phyloP scores from a whole-genome alignment of 352 stramenopile genomes.

The Blastocystis hominis region DNA sequence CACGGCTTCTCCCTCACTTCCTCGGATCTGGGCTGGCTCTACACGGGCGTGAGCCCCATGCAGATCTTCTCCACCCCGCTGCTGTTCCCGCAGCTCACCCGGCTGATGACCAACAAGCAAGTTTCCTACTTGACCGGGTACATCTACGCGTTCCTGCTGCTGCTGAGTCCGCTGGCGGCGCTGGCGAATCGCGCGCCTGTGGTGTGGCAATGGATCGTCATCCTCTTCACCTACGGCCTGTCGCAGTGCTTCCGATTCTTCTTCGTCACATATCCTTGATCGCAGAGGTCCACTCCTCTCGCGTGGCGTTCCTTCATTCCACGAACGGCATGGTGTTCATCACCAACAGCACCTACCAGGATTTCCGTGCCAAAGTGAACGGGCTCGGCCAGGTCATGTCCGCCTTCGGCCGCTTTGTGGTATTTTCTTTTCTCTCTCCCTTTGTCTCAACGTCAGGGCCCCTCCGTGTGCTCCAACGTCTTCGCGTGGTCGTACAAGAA shows the following conservation, averaged over 20 bases:
- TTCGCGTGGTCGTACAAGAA: slow-evolving; percentile 27
- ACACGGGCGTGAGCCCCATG: slow-evolving; percentile 4
- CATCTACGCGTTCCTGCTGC: slow-evolving; percentile 19
- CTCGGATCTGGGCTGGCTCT: slow-evolving; percentile 44
- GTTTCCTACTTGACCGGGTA: slow-evolving; percentile 8
- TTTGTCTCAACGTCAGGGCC: neutral
- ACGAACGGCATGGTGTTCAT: slow-evolving; percentile 55
- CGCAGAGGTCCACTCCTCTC: neutral
- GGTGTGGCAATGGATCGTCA: slow-evolving; percentile 45
- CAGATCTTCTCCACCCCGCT: slow-evolving; percentile 52
- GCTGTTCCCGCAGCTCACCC: neutral
- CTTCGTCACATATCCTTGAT: slow-evolving; percentile 46
- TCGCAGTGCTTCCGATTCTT: slow-evolving; percentile 18
- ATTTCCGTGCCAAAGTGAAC: slow-evolving; percentile 51
- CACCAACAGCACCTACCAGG: slow-evolving; percentile 53
- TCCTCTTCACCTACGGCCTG: slow-evolving; percentile 1
- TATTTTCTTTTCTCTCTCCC: neutral
- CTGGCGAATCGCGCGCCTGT: neutral
- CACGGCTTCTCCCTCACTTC: slow-evolving; percentile 26
- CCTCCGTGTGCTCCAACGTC: slow-evolving; percentile 6
- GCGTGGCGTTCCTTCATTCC: neutral
- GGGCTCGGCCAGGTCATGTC: slow-evolving; percentile 52
- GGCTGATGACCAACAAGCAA: neutral
- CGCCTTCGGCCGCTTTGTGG: slow-evolving; percentile 35
- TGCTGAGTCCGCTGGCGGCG: neutral